Evolutionary conservation across 371 early-diverging fungal genomes (phyloP), one percentile per base, ranked within the genome.

Genomic region (Zychaea mexicana): DNA sequence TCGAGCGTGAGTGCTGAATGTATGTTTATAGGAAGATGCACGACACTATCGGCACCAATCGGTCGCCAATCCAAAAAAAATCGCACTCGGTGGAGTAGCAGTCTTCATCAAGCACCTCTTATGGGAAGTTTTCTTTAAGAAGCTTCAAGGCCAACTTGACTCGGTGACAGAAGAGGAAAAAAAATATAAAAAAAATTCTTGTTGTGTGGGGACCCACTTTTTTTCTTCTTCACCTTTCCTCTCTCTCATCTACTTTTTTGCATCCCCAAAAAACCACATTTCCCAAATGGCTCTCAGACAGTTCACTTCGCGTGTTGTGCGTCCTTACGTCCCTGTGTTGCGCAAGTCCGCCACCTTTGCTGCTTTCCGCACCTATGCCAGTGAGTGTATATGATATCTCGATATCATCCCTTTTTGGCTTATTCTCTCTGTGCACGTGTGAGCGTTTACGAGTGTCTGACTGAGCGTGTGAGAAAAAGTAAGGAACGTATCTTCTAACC

Each of bases 311-410:
- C 78, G 82, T 57, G 76, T 77, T 62, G 57, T 74, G 32, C 74
- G 77, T 61, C 65, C 81, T 59, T 81, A 74, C 62, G 68, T 68
- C 47, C 78, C 82, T 58, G 73, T 65, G 52, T 53, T 70, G 53
- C 74, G 73, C 56, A 67, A 76, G 67, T 72, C 75, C 60, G 77
- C 74, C 22, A 60, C 66, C 47, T 52, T 70, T 66, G 61, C 70
- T 66, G 72, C 67, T 47, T 66, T 72, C 66, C 81, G 81, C 64
- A 68, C 68, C 53, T 81, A 74, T 73, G 78, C 81, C 59, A 78
- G 81, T 77, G 76, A 75, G 77, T 73, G 12, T 42, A 19, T 60
- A 21, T 49, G 7, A n/a, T n/a, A n/a, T n/a, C n/a, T n/a, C n/a
- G n/a, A n/a, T n/a, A n/a, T n/a, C n/a, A n/a, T n/a, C n/a, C 22